These are phyloP conservation scores for Starmera quercuum DNA, from an alignment of 805 yeast species.

Conservation along the genomic window DNA sequence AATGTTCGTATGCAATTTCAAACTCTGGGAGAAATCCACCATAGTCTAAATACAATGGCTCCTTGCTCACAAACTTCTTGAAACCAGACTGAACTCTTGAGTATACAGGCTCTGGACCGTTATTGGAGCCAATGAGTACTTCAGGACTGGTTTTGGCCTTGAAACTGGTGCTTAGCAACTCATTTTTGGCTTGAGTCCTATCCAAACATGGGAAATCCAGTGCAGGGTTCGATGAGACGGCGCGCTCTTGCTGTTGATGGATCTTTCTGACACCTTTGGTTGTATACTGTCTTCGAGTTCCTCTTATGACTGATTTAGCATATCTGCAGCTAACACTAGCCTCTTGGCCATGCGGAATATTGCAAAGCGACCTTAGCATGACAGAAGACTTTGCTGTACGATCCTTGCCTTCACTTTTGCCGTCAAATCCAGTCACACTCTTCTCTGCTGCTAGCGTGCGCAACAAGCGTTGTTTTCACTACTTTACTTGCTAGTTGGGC, in stretches of 20 bases:
- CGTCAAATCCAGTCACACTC: neutral
- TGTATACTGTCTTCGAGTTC: no score
- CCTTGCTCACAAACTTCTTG: conserved; percentile 41
- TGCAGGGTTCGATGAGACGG: conserved; percentile 48
- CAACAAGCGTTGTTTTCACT: no score
- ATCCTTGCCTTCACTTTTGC: neutral
- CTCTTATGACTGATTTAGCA: no score
- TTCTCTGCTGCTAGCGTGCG: no score
- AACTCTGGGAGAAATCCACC: conserved; percentile 73
- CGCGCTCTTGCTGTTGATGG: neutral
- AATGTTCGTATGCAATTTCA: conserved; percentile 85
- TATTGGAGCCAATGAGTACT: conserved; percentile 10
- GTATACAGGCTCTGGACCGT: conserved; percentile 85
- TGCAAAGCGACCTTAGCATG: no score
- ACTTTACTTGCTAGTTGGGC: no score
- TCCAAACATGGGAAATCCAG: conserved; percentile 83
- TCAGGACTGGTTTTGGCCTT: conserved; percentile 1
- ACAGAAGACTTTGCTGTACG: no score
- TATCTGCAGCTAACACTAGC: no score
- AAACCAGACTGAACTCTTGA: conserved; percentile 64
- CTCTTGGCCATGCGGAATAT: no score
- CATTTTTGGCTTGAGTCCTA: conserved; percentile 52
- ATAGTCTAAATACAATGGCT: conserved; percentile 68
- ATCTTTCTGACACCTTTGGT: no score
- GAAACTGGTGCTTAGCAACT: conserved; percentile 11